Conservation (phyloP, 2,329 filamentous ascomycete species). For the Magnaporthiopsis incrustans region DNA sequence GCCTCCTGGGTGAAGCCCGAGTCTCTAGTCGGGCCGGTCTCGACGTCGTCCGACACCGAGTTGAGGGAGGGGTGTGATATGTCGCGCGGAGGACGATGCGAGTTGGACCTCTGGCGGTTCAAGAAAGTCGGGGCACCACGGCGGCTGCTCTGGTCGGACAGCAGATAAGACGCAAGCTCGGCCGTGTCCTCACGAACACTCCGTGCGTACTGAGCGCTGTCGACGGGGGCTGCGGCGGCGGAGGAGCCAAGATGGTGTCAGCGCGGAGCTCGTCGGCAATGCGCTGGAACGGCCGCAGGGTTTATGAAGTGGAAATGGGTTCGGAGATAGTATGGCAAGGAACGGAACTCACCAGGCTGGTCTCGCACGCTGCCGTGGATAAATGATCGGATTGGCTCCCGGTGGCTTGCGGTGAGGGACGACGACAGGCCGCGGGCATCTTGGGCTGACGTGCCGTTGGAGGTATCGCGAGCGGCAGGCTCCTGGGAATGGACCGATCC, state of each 20-base stretch:
- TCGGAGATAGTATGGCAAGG: neutral
- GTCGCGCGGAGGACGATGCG: constrained; percentile 21
- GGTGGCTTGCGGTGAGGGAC: constrained; percentile 34
- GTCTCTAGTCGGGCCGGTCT: constrained; percentile 15
- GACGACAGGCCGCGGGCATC: constrained; percentile 30
- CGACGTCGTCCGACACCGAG: constrained; percentile 17
- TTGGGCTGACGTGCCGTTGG: neutral
- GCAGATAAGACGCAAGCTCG: constrained; percentile 74
- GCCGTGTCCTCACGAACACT: constrained; percentile 81
- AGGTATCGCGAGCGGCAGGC: neutral
- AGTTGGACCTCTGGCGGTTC: constrained; percentile 26
- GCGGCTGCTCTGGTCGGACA: constrained; percentile 52
- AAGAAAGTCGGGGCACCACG: constrained; percentile 37
- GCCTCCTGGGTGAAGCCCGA: constrained; percentile 50
- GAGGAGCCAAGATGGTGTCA: neutral
- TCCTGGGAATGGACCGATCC: constrained; percentile 22
- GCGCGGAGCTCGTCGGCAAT: neutral
- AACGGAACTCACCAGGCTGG: constrained; percentile 39
- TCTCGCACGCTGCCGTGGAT: constrained; percentile 58
- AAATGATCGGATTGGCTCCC: constrained; percentile 64
- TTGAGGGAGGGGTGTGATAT: constrained; percentile 17
- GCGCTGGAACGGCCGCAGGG: neutral
- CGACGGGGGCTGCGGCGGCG: constrained; percentile 38
- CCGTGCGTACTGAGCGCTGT: constrained; percentile 66
- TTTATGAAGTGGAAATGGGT: neutral